These are phyloP conservation scores for Fusarium pseudonygamai DNA, from an alignment of 2,329 filamentous ascomycete species.

Conservation along the genomic window DNA sequence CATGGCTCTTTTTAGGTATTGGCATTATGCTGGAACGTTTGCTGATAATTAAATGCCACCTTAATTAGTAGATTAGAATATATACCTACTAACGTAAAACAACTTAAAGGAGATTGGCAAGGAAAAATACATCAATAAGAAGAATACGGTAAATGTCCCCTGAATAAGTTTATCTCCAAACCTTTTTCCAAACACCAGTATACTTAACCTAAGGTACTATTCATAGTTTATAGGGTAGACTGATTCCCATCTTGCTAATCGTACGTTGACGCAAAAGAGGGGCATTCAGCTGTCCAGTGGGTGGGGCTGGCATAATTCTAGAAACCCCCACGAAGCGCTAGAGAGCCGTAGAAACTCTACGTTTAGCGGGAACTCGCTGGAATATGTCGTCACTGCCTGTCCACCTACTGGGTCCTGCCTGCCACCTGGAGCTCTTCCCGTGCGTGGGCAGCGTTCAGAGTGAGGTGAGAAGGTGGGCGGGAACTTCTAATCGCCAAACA, in stretches of 20 bases:
- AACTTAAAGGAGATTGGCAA: neutral
- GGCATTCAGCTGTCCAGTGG: neutral
- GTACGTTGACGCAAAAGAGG: neutral
- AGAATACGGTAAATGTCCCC: too few relatives aligned
- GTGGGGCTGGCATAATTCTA: conserved; percentile 32
- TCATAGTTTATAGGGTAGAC: neutral
- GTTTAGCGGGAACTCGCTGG: conserved; percentile 29
- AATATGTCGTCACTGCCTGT: conserved; percentile 38
- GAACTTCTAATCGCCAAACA: conserved; percentile 29
- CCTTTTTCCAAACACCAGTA: neutral
- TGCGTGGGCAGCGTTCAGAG: conserved; percentile 3
- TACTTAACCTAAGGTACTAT: neutral
- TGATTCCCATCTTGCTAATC: neutral
- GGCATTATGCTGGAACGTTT: conserved; percentile 1
- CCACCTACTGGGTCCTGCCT: conserved; percentile 18
- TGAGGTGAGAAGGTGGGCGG: conserved; percentile 12
- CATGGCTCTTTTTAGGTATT: neutral
- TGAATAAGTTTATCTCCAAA: neutral
- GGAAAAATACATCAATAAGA: neutral
- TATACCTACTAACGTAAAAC: too few relatives aligned
- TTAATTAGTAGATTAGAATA: neutral
- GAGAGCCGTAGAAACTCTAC: conserved; percentile 35
- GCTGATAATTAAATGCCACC: neutral
- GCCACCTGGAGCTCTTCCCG: neutral
- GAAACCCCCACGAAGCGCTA: conserved; percentile 39